phyloP scores from a whole-genome alignment of 305 asterid genomes.

The Solanum hybrid region DNA sequence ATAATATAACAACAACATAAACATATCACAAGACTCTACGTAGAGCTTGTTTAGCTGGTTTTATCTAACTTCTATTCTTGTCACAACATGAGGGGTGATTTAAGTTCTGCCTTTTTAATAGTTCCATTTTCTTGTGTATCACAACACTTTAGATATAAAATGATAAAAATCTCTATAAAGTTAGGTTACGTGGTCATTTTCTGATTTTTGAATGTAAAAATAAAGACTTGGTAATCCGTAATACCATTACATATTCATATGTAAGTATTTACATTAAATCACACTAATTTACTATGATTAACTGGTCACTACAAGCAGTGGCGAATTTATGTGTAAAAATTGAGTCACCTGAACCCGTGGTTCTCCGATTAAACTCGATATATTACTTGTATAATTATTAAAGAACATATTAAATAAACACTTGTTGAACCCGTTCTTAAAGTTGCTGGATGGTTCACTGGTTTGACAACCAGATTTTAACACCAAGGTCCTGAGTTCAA shows the following conservation, averaged over 20 bases:
- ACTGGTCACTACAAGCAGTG: not conserved
- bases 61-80: no score
- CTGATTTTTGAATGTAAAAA: not conserved
- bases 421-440: no score
- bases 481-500: no score
- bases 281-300: not conserved
- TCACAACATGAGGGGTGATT: not conserved
- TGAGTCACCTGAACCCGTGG: no score
- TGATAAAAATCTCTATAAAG: not conserved
- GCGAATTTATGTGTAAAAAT: no score
- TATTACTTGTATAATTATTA: no score
- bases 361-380: no score
- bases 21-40: not conserved
- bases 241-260: not conserved
- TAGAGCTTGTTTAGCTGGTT: not conserved
- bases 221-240: not conserved
- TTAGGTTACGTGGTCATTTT: not conserved
- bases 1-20: not conserved
- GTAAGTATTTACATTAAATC: not conserved
- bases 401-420: no score
- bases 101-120: not conserved
- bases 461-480: no score
- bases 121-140: not conserved
- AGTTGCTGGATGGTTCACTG: no score
- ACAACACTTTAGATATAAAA: not conserved